Conservation (phyloP, 1,284 basidiomycete species). For the Cryptococcus sp. region DNA sequence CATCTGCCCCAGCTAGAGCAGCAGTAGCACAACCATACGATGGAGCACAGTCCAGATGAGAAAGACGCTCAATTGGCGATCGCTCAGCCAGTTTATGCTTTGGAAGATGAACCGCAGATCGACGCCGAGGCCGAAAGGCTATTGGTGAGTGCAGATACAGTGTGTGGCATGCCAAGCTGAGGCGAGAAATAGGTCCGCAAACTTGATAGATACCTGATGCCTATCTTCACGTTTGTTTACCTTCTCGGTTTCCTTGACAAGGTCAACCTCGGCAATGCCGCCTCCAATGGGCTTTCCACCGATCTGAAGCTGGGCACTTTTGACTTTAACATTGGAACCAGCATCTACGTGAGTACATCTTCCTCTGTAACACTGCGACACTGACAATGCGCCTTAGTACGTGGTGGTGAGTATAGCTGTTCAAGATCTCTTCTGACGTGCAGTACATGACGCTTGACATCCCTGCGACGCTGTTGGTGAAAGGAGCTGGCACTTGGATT, state of each 20-base stretch:
- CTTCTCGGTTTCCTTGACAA: neutral
- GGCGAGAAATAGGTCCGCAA: neutral
- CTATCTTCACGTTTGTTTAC: neutral
- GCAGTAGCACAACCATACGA: too few relatives aligned
- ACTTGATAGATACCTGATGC: neutral
- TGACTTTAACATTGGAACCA: neutral
- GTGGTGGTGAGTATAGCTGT: neutral
- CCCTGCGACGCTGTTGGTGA: neutral
- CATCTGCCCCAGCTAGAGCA: too few relatives aligned
- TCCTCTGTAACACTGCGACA: too few relatives aligned
- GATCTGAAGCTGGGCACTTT: neutral
- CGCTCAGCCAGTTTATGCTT: too few relatives aligned
- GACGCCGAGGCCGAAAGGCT: neutral
- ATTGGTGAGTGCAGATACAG: too few relatives aligned
- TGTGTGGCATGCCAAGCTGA: too few relatives aligned
- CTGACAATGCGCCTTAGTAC: neutral
- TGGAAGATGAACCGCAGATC: neutral
- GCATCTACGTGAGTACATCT: neutral
- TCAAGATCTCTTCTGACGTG: neutral
- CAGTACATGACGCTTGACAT: neutral
- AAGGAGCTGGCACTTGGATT: neutral
- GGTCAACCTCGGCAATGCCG: neutral
- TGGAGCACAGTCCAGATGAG: too few relatives aligned
- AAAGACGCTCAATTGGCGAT: too few relatives aligned
- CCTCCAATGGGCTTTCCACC: neutral